phyloP scores from a whole-genome alignment of 345 rosid genomes.

The Euphorbia pulcherrima region DNA sequence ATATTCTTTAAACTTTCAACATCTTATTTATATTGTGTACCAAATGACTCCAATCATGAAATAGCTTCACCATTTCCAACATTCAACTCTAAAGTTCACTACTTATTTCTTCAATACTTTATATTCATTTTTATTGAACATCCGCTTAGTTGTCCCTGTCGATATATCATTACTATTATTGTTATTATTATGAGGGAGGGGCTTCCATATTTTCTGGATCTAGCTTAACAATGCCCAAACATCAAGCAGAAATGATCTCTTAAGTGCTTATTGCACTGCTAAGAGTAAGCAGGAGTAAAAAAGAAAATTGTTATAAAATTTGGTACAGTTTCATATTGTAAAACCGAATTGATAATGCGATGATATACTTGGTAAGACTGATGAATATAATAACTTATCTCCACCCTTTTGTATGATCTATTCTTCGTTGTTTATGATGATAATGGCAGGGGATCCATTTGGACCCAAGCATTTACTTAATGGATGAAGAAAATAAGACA shows the following conservation, averaged over 20 bases:
- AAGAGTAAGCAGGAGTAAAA: not conserved
- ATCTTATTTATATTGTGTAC: not conserved
- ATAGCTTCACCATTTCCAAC: not conserved
- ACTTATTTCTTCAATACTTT: not conserved
- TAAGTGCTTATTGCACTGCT: not conserved
- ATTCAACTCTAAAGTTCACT: not conserved
- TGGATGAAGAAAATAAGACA: constrained; percentile 77
- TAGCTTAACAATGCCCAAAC: not conserved
- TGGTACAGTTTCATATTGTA: constrained; percentile 1
- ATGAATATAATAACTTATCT: not conserved
- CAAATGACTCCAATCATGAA: not conserved
- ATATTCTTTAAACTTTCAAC: not conserved
- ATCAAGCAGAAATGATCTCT: not conserved
- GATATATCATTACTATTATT: not conserved
- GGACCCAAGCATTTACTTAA: constrained; percentile 95
- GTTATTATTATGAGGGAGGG: not conserved
- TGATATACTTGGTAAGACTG: constrained; percentile 5
- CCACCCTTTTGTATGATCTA: constrained; percentile 8
- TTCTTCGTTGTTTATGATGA: constrained; percentile 15
- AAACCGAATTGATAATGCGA: not conserved
- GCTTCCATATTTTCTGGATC: not conserved
- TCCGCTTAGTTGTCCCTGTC: not conserved
- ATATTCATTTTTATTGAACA: not conserved
- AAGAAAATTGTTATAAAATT: not conserved
- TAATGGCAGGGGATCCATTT: constrained; percentile 82